These are phyloP conservation scores for Antitrichia curtipendula DNA, from an alignment of 225 moss, liverwort and hornwort genomes.

Conservation along the genomic window DNA sequence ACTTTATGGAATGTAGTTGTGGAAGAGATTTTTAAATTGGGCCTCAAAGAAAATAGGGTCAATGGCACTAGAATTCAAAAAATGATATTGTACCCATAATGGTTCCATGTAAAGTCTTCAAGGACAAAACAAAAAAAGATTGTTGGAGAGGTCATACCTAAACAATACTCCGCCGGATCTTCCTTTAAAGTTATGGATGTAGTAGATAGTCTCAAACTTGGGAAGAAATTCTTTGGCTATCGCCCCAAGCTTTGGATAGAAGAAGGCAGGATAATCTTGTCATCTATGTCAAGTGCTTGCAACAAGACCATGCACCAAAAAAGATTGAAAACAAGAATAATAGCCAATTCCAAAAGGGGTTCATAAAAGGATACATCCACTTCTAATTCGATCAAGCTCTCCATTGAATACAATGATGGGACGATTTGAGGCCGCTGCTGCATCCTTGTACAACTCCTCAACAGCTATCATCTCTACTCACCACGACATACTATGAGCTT, in stretches of 20 bases:
- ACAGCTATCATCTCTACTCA: conserved; percentile 35
- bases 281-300: conserved; percentile 1
- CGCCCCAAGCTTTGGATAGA: conserved; percentile 84
- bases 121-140: not conserved
- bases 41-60: not conserved
- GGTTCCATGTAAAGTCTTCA: not conserved
- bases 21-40: not conserved
- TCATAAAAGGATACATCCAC: conserved; percentile 46
- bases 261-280: conserved; percentile 87
- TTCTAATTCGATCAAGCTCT: conserved; percentile 93
- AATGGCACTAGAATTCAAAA: not conserved
- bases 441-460: conserved; percentile 31
- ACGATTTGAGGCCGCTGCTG: conserved; percentile 9
- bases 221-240: conserved; percentile 89
- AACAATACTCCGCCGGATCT: conserved; percentile 63
- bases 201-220: conserved; percentile 87
- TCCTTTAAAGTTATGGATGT: conserved; percentile 98
- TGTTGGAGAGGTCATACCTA: conserved; percentile 26
- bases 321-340: not conserved
- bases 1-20: not conserved
- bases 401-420: conserved; percentile 52
- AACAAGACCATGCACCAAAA: not conserved
- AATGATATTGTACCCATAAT: not conserved
- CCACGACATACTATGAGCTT: not conserved
- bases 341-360: not conserved